These are phyloP conservation scores for Leccinum variabile DNA, from an alignment of 1,284 basidiomycete genomes.

Conservation along the genomic window DNA sequence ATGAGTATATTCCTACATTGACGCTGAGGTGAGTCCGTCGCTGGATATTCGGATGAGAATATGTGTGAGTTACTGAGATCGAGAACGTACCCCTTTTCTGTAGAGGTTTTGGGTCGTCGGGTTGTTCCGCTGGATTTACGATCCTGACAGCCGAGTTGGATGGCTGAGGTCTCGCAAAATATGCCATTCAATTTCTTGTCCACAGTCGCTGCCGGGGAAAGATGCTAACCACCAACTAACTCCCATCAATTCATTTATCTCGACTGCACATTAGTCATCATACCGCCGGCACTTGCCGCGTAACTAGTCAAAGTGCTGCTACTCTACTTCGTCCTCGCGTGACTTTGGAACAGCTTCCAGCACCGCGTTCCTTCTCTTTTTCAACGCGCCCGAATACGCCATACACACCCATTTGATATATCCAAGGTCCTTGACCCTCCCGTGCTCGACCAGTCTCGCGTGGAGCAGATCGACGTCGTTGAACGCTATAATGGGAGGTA, in stretches of 20 bases:
- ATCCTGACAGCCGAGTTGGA: constrained; percentile 59
- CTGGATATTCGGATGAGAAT: constrained; percentile 14
- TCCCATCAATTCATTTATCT: constrained; percentile 1
- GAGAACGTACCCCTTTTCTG: constrained; percentile 45
- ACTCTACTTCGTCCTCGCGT: constrained; percentile 13
- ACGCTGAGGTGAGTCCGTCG: constrained; percentile 63
- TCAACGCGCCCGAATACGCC: constrained; percentile 65
- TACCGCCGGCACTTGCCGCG: constrained; percentile 18
- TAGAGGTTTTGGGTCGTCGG: constrained; percentile 38
- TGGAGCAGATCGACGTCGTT: constrained; percentile 66
- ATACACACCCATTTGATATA: constrained; percentile 68
- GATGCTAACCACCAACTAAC: too few relatives aligned
- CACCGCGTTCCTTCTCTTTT: constrained; percentile 51
- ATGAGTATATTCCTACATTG: constrained; percentile 88
- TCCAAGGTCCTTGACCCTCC: constrained; percentile 45
- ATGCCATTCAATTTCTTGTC: constrained; percentile 31
- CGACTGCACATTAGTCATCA: constrained; percentile 20
- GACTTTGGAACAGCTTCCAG: constrained; percentile 33
- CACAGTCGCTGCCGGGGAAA: neutral
- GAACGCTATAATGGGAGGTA: constrained; percentile 69
- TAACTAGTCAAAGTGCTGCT: neutral
- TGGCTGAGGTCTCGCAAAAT: constrained; percentile 47
- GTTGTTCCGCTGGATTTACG: constrained; percentile 45
- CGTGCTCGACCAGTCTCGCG: constrained; percentile 52
- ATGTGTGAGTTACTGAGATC: neutral